Percentiles rank a stretch among this genome's conserved stretches.
phyloP scores from a whole-genome alignment of 306 rosid species.

The Rosa chinensis region DNA sequence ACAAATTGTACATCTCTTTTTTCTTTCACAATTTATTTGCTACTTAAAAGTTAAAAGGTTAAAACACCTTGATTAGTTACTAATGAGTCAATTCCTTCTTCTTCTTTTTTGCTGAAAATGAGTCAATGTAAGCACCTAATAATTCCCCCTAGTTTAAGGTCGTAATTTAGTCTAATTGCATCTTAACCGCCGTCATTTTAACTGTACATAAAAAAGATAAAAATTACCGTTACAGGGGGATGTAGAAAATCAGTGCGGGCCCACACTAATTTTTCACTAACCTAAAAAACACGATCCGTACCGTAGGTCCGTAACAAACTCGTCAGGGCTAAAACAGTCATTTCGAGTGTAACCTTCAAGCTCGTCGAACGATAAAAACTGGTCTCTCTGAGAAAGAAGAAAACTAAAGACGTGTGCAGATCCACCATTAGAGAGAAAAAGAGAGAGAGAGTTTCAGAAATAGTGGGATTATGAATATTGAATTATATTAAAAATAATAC shows the following conservation, averaged over 20 bases:
- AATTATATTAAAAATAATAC: not conserved
- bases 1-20: too few relatives aligned
- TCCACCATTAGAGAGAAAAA: slow-evolving; percentile 6
- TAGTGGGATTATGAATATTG: not conserved
- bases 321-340: not conserved
- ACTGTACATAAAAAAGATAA: too few relatives aligned
- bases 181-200: too few relatives aligned
- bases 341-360: not conserved
- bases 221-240: too few relatives aligned
- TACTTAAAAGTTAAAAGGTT: too few relatives aligned
- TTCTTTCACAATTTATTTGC: too few relatives aligned
- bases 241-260: not conserved
- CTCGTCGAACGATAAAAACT: slow-evolving; percentile 1
- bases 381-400: not conserved
- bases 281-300: not conserved
- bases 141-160: too few relatives aligned
- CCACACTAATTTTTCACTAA: not conserved
- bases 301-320: not conserved
- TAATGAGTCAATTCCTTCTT: too few relatives aligned
- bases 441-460: not conserved
- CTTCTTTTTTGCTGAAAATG: too few relatives aligned
- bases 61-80: too few relatives aligned
- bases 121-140: too few relatives aligned
- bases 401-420: not conserved
- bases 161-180: too few relatives aligned